phyloP scores from a whole-genome alignment of 108 stramenopile species.

The Fragilaria crotonensis region DNA sequence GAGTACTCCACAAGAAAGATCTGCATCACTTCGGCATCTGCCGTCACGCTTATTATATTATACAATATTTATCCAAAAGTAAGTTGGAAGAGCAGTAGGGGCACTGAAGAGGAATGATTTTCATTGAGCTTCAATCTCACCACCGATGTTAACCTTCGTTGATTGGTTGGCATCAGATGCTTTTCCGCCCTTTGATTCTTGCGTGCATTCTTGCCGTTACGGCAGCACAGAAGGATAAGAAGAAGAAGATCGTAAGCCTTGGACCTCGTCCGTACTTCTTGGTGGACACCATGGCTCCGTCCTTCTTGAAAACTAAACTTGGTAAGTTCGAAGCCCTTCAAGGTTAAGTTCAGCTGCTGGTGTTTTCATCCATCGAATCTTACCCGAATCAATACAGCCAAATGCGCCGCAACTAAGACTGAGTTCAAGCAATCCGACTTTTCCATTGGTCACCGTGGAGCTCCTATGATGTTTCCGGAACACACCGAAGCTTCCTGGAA shows the following conservation, averaged over 20 bases:
- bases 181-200: no score
- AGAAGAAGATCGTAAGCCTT: slow-evolving; percentile 18
- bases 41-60: no score
- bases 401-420: slow-evolving; percentile 35
- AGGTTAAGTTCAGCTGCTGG: background rate
- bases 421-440: slow-evolving; percentile 37
- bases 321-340: slow-evolving; percentile 17
- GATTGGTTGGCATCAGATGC: no score
- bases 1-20: no score
- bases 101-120: no score
- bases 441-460: slow-evolving; percentile 70
- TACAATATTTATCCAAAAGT: no score
- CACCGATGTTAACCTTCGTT: no score
- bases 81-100: no score
- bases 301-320: slow-evolving; percentile 38
- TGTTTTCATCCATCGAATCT: background rate
- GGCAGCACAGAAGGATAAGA: no score
- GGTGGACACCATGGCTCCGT: slow-evolving; percentile 41
- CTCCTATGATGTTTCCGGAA: slow-evolving; percentile 54
- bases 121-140: no score
- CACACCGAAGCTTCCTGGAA: slow-evolving; percentile 46
- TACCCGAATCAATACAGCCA: slow-evolving; percentile 2
- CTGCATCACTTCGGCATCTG: no score
- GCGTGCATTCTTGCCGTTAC: no score
- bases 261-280: slow-evolving; percentile 62